Evolutionary conservation across 208 protist genomes (phyloP), one percentile per base, ranked within the genome.

Genomic region (Endotrypanum monterogeii): DNA sequence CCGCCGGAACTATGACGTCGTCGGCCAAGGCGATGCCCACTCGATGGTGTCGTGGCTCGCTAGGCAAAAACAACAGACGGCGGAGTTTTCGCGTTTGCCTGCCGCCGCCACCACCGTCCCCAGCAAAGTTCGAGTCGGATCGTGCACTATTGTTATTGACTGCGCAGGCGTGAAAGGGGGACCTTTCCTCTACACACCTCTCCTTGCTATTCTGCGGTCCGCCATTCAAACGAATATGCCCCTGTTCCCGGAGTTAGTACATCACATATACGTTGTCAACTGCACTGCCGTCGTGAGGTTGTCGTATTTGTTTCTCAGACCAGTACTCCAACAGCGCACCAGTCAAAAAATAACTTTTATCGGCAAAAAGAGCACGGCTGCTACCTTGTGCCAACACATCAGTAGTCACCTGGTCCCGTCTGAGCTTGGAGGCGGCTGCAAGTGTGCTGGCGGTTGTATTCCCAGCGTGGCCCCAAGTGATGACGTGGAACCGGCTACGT

Each of bases 231-330:
- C 88, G 23, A 84, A 80, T 61, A 57, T 82, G 68, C 32, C 30
- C 37, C 77, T 88, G 74, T 93, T 88, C 73, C 88, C 90, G 0
- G 79, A 92, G 67, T 57, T 84, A 48, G 37, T 95, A 46, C 88
- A 92, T 57, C 81, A 77, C 37, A 52, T 91, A 3, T 85, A 89
- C 56, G 65, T 95, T 5, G 84, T 84, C 2, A 93, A 92, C 74
- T 90, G 87, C 67, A 50, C 74, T 14, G 30, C 65, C 11, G 65
- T 70, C n/a, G 57, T 91, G 44, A 82, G 62, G 46, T 74, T 81
- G 25, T 56, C 71, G 6, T 88, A 89, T 57, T 35, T 84, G 30
- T 71, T 79, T 9, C 35, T 88, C 0, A 76, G 80, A 30, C 52
- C 60, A 1, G 30, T 74, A n/a, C 46, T 87, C 12, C 54, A 69